Percentiles rank a stretch among this genome's conserved stretches.
These are phyloP conservation scores for Chernovozyma sophiae-reginae DNA, from an alignment of 1,139 yeast species.

Conservation along the genomic window DNA sequence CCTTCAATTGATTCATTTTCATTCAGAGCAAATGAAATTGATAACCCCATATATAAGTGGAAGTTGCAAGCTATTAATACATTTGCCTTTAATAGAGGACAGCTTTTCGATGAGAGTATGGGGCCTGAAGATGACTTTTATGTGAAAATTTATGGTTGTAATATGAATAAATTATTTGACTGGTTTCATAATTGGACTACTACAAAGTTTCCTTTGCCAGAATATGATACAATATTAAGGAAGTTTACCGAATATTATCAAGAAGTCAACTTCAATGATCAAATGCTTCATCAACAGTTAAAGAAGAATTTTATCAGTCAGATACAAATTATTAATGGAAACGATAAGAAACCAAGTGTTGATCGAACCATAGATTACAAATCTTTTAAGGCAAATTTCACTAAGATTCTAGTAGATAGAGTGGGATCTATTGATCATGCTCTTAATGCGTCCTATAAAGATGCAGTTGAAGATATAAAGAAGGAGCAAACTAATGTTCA, in stretches of 20 bases:
- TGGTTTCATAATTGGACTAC: slow-evolving; percentile 28
- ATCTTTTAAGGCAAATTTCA: slow-evolving; percentile 29
- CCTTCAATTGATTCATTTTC: slow-evolving; percentile 17
- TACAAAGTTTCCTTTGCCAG: slow-evolving; percentile 12
- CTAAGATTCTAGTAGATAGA: slow-evolving; percentile 36
- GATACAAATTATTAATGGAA: neutral
- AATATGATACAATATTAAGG: slow-evolving; percentile 14
- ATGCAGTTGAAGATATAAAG: slow-evolving; percentile 29
- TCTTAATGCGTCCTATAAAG: slow-evolving; percentile 20
- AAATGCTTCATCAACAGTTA: slow-evolving; percentile 15
- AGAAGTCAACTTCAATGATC: slow-evolving; percentile 20
- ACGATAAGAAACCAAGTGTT: slow-evolving; percentile 4
- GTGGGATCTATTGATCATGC: slow-evolving; percentile 28
- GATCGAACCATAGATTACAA: slow-evolving; percentile 39
- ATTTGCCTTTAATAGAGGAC: slow-evolving; percentile 27
- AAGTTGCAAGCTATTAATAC: slow-evolving; percentile 28
- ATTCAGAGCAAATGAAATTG: slow-evolving; percentile 9
- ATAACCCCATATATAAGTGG: slow-evolving; percentile 27
- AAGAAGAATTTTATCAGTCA: slow-evolving; percentile 2
- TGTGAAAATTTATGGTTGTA: slow-evolving; percentile 24
- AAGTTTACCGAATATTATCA: slow-evolving; percentile 19
- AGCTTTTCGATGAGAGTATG: slow-evolving; percentile 14
- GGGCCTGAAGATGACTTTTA: slow-evolving; percentile 19
- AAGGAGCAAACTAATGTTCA: slow-evolving; percentile 49
- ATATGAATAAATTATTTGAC: slow-evolving; percentile 17